Conservation (phyloP, 73 alveolate species). For the Paramecium pentaurelia region DNA sequence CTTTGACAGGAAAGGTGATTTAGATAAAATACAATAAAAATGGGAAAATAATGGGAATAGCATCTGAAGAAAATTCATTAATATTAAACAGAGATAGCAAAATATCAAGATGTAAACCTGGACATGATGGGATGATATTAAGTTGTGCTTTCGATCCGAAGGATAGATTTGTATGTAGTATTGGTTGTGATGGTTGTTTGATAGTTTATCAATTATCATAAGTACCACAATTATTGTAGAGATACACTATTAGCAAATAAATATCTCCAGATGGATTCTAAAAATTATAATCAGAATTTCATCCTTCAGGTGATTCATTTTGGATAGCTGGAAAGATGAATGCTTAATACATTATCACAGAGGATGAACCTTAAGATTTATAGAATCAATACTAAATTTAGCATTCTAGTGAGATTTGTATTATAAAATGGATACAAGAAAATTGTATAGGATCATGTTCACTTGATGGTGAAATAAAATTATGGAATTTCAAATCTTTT, state of each 20-base stretch:
- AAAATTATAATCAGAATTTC: not conserved
- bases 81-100: not conserved
- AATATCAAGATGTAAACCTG: slow-evolving; percentile 12
- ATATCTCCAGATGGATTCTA: not conserved
- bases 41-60: slow-evolving; percentile 24
- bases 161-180: slow-evolving; percentile 8
- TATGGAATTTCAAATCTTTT: slow-evolving; percentile 34
- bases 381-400: not conserved
- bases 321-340: not conserved
- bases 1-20: not conserved
- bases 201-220: not conserved
- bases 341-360: not conserved
- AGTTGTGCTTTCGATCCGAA: slow-evolving; percentile 13
- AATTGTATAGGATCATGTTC: not conserved
- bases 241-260: not conserved
- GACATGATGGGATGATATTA: slow-evolving; percentile 30
- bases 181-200: slow-evolving; percentile 34
- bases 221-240: not conserved
- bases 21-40: not conserved
- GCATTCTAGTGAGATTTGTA: not conserved
- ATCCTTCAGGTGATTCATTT: slow-evolving; percentile 4
- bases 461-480: not conserved
- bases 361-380: slow-evolving; percentile 31
- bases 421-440: slow-evolving; percentile 4
- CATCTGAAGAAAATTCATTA: not conserved